Evolutionary conservation across 257 asterid genomes (phyloP), one percentile per base, ranked within the genome.

Genomic region (Nicotiana knightiana): DNA sequence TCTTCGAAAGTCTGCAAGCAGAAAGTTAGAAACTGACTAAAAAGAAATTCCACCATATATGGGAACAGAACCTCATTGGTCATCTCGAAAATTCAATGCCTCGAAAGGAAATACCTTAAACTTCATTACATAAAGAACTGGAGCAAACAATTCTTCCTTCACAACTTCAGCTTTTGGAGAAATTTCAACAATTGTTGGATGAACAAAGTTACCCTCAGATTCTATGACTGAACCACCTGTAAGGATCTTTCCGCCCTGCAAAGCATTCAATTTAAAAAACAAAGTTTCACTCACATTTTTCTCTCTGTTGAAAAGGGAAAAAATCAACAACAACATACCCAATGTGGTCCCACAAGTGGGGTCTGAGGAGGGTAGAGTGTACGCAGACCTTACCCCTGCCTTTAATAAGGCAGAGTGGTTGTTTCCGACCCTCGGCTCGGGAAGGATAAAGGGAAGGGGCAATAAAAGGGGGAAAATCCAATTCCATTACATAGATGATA

Each of bases 81-180:
- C 18, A 63, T 62, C 54, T 53, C 39, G 33, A 16, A 16, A 81
- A 57, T 10, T 61, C 28, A 62, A 11, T 54, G 53, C n/a, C 46
- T 15, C 13, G 58, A 75, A 26, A 65, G 35, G 35, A 30, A 79
- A 30, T 84, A 92, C 99, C 97, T 94, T 91, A 89, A 96, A 96
- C 77, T 93, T 96, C 96, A 96, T 92, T 17, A 92, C 98, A 83
- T 94, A 93, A 18, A 96, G 97, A 88, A 96, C 98, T n/a, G 99
- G 99, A 80, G 89, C 99, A 87, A 96, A 96, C 86, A 96, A 82
- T 87, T 94, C 98, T 89, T 94, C 96, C 93, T 92, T 94, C 24
- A 96, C 99, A 61, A 96, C 90, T 61, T 89, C 90, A 35, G 97
- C 92, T 73, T 65, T 82, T 21, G 96, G 67, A 76, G 96, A 88